phyloP scores from a whole-genome alignment of 2,329 filamentous ascomycete species.

The Stylonectria norvegica region DNA sequence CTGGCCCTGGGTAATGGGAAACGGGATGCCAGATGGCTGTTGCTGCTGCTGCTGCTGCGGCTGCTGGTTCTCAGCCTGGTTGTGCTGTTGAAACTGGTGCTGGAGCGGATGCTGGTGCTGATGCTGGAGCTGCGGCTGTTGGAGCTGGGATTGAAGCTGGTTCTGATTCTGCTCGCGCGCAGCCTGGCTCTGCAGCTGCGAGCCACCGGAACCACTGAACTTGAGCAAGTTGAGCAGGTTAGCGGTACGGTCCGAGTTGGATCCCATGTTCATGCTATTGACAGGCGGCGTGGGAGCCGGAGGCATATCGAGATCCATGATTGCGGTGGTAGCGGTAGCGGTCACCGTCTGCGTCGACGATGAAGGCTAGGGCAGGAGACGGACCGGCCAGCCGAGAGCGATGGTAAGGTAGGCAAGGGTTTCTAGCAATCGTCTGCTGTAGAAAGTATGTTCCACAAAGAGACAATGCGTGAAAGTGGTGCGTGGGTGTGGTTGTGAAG shows the following conservation, averaged over 20 bases:
- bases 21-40: slow-evolving; percentile 14
- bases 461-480: no score
- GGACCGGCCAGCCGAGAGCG: no score
- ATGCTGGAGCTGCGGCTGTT: slow-evolving; percentile 19
- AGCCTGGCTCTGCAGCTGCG: slow-evolving; percentile 35
- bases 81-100: slow-evolving; percentile 10
- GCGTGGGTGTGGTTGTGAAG: no score
- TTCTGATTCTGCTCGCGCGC: slow-evolving; percentile 26
- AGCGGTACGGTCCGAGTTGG: slow-evolving; percentile 47
- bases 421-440: no score
- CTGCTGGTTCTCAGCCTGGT: slow-evolving; percentile 8
- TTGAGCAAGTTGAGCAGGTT: slow-evolving; percentile 61
- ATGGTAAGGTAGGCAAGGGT: no score
- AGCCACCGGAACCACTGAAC: slow-evolving; percentile 44
- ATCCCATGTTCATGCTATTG: slow-evolving; percentile 37
- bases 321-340: no score
- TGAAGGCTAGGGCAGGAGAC: no score
- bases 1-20: slow-evolving; percentile 20
- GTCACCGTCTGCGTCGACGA: no score
- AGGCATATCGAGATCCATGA: slow-evolving; percentile 45
- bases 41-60: slow-evolving; percentile 18
- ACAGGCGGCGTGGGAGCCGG: slow-evolving; percentile 50
- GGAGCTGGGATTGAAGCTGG: slow-evolving; percentile 19
- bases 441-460: no score
- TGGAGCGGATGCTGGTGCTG: slow-evolving; percentile 15